phyloP scores from a whole-genome alignment of 768 basidiomycete genomes.

The Terana coerulea region DNA sequence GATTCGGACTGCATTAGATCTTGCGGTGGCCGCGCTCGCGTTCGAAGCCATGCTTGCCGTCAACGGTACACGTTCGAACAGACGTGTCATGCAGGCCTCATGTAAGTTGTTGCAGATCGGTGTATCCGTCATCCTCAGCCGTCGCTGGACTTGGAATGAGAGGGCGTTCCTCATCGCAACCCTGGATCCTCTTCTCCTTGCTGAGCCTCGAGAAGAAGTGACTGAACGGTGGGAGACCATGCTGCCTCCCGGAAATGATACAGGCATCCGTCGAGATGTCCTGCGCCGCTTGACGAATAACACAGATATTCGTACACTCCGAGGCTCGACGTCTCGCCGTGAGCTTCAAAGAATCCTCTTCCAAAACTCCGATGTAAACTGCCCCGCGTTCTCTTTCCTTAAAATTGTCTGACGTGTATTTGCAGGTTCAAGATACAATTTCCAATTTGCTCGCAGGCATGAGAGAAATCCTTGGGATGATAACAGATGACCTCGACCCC shows the following conservation, averaged over 20 bases:
- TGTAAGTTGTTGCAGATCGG: constrained; percentile 46
- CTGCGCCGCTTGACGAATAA: constrained; percentile 34
- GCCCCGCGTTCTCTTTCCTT: neutral
- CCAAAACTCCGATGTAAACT: constrained; percentile 64
- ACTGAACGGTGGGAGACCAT: constrained; percentile 44
- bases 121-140: constrained; percentile 31
- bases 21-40: constrained; percentile 57
- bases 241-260: constrained; percentile 36
- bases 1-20: constrained; percentile 65
- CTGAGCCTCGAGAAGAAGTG: constrained; percentile 25
- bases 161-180: constrained; percentile 61
- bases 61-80: constrained; percentile 61
- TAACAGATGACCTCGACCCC: too few relatives aligned
- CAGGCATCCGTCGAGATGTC: constrained; percentile 62
- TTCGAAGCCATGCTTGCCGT: constrained; percentile 65
- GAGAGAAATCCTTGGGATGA: neutral
- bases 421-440: neutral
- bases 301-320: neutral
- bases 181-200: constrained; percentile 60
- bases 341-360: constrained; percentile 59
- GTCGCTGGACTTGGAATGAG: constrained; percentile 62
- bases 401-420: neutral
- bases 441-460: neutral
- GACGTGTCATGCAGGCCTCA: constrained; percentile 59
- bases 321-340: constrained; percentile 25